phyloP scores from a whole-genome alignment of 441 rosid genomes.

The Erodium texanum region DNA sequence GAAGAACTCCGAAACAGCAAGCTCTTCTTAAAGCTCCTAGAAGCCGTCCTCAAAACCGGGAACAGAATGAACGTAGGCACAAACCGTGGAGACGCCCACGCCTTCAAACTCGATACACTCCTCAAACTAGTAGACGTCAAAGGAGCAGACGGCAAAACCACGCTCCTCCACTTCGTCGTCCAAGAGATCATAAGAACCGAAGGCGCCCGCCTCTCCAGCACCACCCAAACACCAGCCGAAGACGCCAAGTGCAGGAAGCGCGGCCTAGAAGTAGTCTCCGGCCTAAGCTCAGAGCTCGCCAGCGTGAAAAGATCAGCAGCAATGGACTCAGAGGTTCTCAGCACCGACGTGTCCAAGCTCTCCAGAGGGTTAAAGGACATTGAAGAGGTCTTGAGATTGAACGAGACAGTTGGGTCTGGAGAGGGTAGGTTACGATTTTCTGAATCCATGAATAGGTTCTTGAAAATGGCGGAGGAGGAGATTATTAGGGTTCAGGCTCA shows the following conservation, averaged over 20 bases:
- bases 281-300: constrained; percentile 68
- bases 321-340: constrained; percentile 87
- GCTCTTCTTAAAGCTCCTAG: constrained; percentile 76
- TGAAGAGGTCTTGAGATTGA: constrained; percentile 49
- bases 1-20: constrained; percentile 80
- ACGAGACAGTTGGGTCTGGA: constrained; percentile 35
- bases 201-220: constrained; percentile 22
- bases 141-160: constrained; percentile 92
- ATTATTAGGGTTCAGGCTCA: constrained; percentile 50
- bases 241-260: constrained; percentile 39
- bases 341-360: constrained; percentile 73
- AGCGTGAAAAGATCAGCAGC: constrained; percentile 85
- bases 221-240: too few species aligned
- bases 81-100: constrained; percentile 88
- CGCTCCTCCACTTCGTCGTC: constrained; percentile 92
- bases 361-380: constrained; percentile 71
- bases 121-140: too few species aligned
- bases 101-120: constrained; percentile 88
- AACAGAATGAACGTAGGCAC: constrained; percentile 96
- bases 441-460: constrained; percentile 23
- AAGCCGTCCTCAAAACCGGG: constrained; percentile 89
- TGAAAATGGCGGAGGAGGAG: constrained; percentile 67
- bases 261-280: constrained; percentile 78
- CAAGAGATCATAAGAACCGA: constrained; percentile 89
- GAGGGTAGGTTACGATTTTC: constrained; percentile 39